Conservation (phyloP, 768 basidiomycete genomes). For the Suillus fuscotomentosus region DNA sequence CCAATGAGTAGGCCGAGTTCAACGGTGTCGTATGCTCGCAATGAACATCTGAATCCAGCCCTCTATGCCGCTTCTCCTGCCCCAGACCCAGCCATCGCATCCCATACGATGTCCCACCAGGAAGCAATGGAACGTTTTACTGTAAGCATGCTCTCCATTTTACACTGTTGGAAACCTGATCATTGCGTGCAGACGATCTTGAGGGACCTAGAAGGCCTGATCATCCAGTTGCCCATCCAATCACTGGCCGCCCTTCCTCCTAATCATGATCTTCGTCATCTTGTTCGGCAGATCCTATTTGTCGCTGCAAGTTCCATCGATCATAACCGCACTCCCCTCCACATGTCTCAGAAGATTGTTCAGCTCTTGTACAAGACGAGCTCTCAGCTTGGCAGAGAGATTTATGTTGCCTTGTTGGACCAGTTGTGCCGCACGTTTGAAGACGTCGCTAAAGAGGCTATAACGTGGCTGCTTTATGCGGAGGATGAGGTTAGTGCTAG, state of each 20-base stretch:
- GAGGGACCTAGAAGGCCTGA: slow-evolving; percentile 76
- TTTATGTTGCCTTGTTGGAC: slow-evolving; percentile 87
- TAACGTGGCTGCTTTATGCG: slow-evolving; percentile 93
- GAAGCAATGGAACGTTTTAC: slow-evolving; percentile 90
- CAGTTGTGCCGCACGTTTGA: slow-evolving; percentile 87
- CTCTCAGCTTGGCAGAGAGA: slow-evolving; percentile 84
- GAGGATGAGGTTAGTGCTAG: slow-evolving; percentile 80
- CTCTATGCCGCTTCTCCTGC: slow-evolving; percentile 63
- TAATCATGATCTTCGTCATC: slow-evolving; percentile 82
- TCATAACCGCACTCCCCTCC: slow-evolving; percentile 81
- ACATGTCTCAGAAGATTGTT: slow-evolving; percentile 96
- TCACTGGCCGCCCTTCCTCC: slow-evolving; percentile 70
- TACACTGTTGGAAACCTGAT: slow-evolving; percentile 25
- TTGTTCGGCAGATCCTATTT: slow-evolving; percentile 79
- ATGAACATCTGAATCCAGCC: slow-evolving; percentile 39
- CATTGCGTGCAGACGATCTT: slow-evolving; percentile 18
- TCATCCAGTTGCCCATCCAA: slow-evolving; percentile 72
- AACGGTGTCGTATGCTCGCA: slow-evolving; percentile 61
- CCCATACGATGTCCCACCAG: slow-evolving; percentile 57
- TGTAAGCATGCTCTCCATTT: slow-evolving; percentile 40
- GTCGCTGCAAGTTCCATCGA: slow-evolving; percentile 80
- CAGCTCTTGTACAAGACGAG: slow-evolving; percentile 91
- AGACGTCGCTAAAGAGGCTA: slow-evolving; percentile 94
- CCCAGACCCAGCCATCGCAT: slow-evolving; percentile 48
- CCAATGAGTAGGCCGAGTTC: slow-evolving; percentile 65